Conservation (phyloP, 2,329 filamentous ascomycete genomes). For the Sarocladium brachiariae region DNA sequence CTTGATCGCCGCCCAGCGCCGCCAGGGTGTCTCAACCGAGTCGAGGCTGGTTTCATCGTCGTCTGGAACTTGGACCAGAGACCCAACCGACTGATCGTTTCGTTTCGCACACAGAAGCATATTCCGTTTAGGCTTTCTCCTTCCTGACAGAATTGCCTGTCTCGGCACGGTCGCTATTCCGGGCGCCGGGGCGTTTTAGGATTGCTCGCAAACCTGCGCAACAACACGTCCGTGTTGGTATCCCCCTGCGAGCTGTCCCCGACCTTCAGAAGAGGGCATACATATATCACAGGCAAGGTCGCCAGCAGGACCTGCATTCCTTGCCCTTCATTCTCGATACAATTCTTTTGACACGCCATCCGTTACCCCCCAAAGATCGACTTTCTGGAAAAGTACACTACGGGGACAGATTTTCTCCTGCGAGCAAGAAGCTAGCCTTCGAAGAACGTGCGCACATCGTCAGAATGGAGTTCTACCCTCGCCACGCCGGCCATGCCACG, state of each 20-base stretch:
- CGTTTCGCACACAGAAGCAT: constrained; percentile 2
- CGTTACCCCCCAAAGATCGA: not conserved
- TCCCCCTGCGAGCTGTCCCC: no score
- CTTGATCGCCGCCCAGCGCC: no score
- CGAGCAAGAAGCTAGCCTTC: no score
- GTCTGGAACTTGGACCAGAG: not conserved
- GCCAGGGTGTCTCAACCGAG: not conserved
- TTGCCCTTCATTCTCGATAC: no score
- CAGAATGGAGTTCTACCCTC: constrained; percentile 7
- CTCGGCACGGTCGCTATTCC: constrained; percentile 3
- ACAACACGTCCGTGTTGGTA: no score
- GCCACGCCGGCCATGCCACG: constrained; percentile 5
- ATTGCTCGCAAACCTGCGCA: constrained; percentile 7
- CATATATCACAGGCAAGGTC: no score
- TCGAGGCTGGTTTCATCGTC: not conserved
- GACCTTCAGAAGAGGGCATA: no score
- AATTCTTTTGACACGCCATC: not conserved
- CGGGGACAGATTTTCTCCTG: not conserved
- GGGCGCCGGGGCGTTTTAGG: not conserved
- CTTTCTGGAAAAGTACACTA: not conserved
- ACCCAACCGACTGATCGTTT: not conserved
- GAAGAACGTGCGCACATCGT: no score
- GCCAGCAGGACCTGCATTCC: no score
- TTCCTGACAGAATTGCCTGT: not conserved
- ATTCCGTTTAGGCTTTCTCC: not conserved